phyloP scores from a whole-genome alignment of 1,139 yeast genomes.

The Suhomyces anneliseae region DNA sequence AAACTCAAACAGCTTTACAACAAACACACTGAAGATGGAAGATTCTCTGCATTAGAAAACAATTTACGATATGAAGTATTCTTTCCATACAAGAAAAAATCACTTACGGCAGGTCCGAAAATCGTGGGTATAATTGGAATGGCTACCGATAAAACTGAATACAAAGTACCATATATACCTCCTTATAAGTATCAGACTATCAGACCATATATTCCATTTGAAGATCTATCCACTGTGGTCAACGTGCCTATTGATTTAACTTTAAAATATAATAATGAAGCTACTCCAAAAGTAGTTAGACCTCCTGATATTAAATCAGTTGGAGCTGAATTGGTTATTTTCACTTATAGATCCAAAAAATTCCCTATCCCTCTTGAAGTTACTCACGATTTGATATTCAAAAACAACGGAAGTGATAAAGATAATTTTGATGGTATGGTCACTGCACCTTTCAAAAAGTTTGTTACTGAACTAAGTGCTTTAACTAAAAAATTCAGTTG shows the following conservation, averaged over 20 bases:
- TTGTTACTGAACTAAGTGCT: slow-evolving; percentile 15
- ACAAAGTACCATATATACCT: slow-evolving; percentile 16
- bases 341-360: slow-evolving; percentile 22
- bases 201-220: neutral
- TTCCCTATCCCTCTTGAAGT: slow-evolving; percentile 26
- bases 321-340: slow-evolving; percentile 19
- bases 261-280: slow-evolving; percentile 4
- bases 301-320: slow-evolving; percentile 23
- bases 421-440: slow-evolving; percentile 21
- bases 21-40: neutral
- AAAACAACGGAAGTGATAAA: slow-evolving; percentile 15
- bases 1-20: slow-evolving; percentile 21
- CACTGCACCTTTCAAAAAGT: slow-evolving; percentile 18
- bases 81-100: slow-evolving; percentile 22
- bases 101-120: slow-evolving; percentile 22
- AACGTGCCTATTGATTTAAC: slow-evolving; percentile 17
- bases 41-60: neutral
- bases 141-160: slow-evolving; percentile 17
- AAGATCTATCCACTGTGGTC: slow-evolving; percentile 5
- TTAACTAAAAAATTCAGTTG: slow-evolving; percentile 15
- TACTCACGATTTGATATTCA: slow-evolving; percentile 18
- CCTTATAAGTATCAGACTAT: slow-evolving; percentile 5
- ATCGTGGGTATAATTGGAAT: slow-evolving; percentile 22
- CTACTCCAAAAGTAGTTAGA: slow-evolving; percentile 6
- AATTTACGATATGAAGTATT: slow-evolving; percentile 13